Evolutionary conservation across 192 early-diverging fungal genomes (phyloP), one percentile per base, ranked within the genome.

Genomic region (Rhizophagus prolifer): DNA sequence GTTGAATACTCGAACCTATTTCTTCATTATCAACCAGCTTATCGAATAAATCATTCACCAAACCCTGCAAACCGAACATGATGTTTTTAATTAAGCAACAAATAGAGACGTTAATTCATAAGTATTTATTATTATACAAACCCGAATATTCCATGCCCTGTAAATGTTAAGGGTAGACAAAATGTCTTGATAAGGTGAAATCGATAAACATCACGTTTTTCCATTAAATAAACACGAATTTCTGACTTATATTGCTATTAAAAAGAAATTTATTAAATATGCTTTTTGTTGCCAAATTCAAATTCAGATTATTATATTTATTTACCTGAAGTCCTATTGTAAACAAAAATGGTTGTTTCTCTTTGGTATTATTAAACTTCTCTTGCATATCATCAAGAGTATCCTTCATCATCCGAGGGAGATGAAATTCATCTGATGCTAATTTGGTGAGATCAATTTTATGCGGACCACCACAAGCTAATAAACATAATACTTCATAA

Each of bases 381-480:
- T 16, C 13, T n/a, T 8, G 21, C 16, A 66, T 66, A 66, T 66
- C 65, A 66, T 66, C 34, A 36, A 66, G 65, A 3, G 36, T n/a
- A 44, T 46, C n/a, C n/a, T 68, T 68, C 28, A 68, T 2, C 0
- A 68, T 3, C 38, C n/a, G 66, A 0, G 19, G 38, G 5, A 68
- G 28, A 8, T 68, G 21, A 47, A 68, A 68, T 68, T 68, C 1
- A 44, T 68, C 66, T 10, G 67, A 69, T 46, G 67, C 67, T 69
- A 47, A 1, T 69, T 69, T 69, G 0, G 67, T 69, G 3, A 69
- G n/a, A 28, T 69, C 67, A 50, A 47, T 23, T 69, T 69, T 69
- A 25, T 69, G 58, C 25, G 78, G 72, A 28, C 62, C 72, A 28
- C 78, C 63, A 79, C 78, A 79, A 21, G 70, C 61, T 60, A 79